Evolutionary conservation across 1,284 basidiomycete genomes (phyloP).

Genomic region (Cutaneotrichosporon dermatis): DNA sequence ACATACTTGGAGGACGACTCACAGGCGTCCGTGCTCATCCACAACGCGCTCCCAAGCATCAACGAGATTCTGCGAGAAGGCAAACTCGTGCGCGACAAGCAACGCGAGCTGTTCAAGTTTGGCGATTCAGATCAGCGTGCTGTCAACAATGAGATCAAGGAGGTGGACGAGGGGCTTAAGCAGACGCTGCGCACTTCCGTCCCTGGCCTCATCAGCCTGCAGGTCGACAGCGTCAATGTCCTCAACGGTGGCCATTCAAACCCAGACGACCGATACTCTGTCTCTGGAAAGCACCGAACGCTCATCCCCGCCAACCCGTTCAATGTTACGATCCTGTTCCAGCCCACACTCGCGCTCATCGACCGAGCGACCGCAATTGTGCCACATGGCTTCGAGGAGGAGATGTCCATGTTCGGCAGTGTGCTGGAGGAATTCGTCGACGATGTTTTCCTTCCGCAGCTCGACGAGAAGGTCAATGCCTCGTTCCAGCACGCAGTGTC

Average conservation of each 20-base stretch:
- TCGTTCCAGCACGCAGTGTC: slow-evolving; percentile 82
- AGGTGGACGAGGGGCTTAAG: slow-evolving; percentile 80
- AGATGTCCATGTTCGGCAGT: slow-evolving; percentile 63
- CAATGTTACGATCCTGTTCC: slow-evolving; percentile 89
- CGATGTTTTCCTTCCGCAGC: slow-evolving; percentile 85
- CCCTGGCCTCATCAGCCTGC: slow-evolving; percentile 71
- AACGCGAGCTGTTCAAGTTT: slow-evolving; percentile 79
- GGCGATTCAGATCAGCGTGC: slow-evolving; percentile 76
- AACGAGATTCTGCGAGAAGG: slow-evolving; percentile 90
- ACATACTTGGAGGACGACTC: slow-evolving; percentile 91
- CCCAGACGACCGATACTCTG: slow-evolving; percentile 64
- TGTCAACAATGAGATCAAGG: slow-evolving; percentile 63
- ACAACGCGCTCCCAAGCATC: slow-evolving; percentile 86
- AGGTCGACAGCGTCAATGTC: slow-evolving; percentile 53
- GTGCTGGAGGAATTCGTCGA: slow-evolving; percentile 87
- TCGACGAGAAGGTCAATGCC: slow-evolving; percentile 88
- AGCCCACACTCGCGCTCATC: slow-evolving; percentile 84
- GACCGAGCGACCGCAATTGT: slow-evolving; percentile 64
- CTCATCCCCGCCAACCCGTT: slow-evolving; percentile 90
- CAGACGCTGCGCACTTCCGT: slow-evolving; percentile 82
- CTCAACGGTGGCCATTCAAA: slow-evolving; percentile 46
- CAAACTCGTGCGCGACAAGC: slow-evolving; percentile 67
- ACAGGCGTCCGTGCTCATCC: slow-evolving; percentile 65
- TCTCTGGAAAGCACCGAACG: slow-evolving; percentile 69
- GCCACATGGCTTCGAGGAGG: slow-evolving; percentile 64